A percentile compares a stretch with the other conserved stretches of the same genome.
These are phyloP conservation scores for Volvox reticuliferus DNA, from an alignment of 139 green algal species.

Conservation along the genomic window DNA sequence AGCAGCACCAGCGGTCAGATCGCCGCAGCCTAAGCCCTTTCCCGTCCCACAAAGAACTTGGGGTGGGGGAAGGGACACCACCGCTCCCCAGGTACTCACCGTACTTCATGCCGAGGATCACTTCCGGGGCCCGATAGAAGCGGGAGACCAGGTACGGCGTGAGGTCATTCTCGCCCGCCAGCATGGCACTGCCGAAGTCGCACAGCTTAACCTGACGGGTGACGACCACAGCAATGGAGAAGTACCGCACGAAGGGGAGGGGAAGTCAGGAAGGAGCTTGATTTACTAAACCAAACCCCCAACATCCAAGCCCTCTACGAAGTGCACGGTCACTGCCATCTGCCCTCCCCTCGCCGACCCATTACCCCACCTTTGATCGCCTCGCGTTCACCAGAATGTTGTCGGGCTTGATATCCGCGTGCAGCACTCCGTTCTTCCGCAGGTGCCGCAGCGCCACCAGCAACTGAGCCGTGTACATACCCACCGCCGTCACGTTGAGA, in stretches of 20 bases:
- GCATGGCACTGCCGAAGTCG: constrained; percentile 97
- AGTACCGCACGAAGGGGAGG: too few species aligned
- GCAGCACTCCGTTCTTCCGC: constrained; percentile 77
- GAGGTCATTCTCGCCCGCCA: constrained; percentile 93
- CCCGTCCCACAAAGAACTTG: too few species aligned
- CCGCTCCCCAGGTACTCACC: constrained; percentile 62
- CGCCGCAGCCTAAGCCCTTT: too few species aligned
- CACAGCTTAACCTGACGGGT: constrained; percentile 73
- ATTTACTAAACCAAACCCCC: too few species aligned
- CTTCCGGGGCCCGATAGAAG: constrained; percentile 97
- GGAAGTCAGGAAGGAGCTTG: too few species aligned
- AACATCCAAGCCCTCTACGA: too few species aligned
- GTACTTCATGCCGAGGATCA: constrained; percentile 97
- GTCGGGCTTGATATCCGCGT: constrained; percentile 99
- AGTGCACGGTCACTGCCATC: neutral
- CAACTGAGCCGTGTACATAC: constrained; percentile 93
- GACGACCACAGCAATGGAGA: too few species aligned
- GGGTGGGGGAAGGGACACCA: too few species aligned
- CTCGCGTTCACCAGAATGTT: constrained; percentile 97
- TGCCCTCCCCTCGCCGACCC: neutral
- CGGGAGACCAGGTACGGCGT: constrained; percentile 97
- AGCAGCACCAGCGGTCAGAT: too few species aligned
- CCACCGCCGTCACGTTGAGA: constrained; percentile 93
- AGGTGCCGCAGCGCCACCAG: constrained; percentile 94
- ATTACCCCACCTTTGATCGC: constrained; percentile 68